Base-by-base conservation (phyloP, 176 grass and related monocot species). In the Lolium rigidum region DNA sequence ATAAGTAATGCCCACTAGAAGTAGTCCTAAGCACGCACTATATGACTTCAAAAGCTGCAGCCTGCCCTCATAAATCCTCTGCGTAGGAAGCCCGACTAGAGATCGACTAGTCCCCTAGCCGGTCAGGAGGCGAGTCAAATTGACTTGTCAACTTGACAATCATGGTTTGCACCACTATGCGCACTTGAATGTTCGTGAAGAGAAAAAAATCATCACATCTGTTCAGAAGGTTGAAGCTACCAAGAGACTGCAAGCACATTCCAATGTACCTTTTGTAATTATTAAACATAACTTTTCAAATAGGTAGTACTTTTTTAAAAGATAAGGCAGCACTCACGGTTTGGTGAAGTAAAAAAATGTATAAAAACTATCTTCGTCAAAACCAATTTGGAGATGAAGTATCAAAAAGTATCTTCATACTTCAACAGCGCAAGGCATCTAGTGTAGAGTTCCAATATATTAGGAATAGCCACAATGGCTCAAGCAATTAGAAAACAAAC, bases 401-500 rank as follows among this genome's bases (percentile, higher is more conserved):
- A 13, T 50, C 20, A 67, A 65, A 41, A 28, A 43, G 37, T 63
- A 73, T 57, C 54, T 73, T 80, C 38, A 18, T 89, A 22, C 24
- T 57, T 14, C 4, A 37, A 84, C 5, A 66, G 55, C 82, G 0
- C 6, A 83, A 54, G 57, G 77, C 64, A 8, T 43, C 39, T 66
- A 43, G 26, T 77, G 13, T 43, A 67, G 1, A 21, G 47, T 83
- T 85, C 5, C 84, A 87, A 52, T 49, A 52, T 14, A 62, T 56
- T 78, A 47, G 17, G 73, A 83, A 48, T 43, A 78, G 2, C 16
- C 68, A 61, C 20, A 31, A 5, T 72, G 13, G 8, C 55, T 60
- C 52, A 28, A 83, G 14, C 22, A 61, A 74, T 74, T 9, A 8
- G 79, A 79, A 79, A 84, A 63, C 0, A 38, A 48, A 82, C 43